Evolutionary conservation across 768 basidiomycete species (phyloP).

Genomic region (Leccinellum albellum): DNA sequence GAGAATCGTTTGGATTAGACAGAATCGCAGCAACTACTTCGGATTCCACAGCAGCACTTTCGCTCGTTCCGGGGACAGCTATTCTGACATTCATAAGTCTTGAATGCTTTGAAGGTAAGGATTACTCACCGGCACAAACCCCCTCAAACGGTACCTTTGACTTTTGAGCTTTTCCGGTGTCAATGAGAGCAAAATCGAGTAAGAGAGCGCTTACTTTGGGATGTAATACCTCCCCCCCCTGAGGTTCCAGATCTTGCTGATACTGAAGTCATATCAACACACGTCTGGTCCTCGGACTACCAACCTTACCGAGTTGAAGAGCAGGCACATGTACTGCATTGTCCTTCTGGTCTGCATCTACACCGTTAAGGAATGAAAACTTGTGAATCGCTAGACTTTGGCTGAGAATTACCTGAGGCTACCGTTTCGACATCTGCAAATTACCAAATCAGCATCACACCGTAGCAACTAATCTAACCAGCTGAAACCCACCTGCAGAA

Average conservation of each 20-base stretch:
- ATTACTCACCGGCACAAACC: constrained; percentile 16
- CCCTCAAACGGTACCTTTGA: not conserved
- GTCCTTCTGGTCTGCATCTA: constrained; percentile 5
- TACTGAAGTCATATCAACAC: constrained; percentile 3
- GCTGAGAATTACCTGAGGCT: not conserved
- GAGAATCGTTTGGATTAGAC: constrained; percentile 3
- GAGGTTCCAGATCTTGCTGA: not conserved
- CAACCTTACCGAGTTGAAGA: constrained; percentile 11
- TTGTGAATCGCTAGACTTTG: not conserved
- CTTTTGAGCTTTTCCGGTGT: constrained; percentile 7
- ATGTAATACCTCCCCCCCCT: not conserved
- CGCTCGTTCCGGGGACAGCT: constrained; percentile 18
- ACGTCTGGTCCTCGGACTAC: not conserved
- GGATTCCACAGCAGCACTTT: constrained; percentile 11
- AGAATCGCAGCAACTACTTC: constrained; percentile 21
- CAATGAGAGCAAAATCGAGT: not conserved
- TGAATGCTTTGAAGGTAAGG: constrained; percentile 3
- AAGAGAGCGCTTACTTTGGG: constrained; percentile 8
- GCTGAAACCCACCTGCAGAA: constrained; percentile 12
- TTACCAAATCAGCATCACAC: not conserved
- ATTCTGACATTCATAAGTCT: constrained; percentile 22
- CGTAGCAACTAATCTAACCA: not conserved
- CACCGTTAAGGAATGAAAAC: not conserved
- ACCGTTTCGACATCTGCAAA: constrained; percentile 8
- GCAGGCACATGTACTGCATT: not conserved